Conservation (phyloP, 2,329 filamentous ascomycete species). For the Fusarium sp. region DNA sequence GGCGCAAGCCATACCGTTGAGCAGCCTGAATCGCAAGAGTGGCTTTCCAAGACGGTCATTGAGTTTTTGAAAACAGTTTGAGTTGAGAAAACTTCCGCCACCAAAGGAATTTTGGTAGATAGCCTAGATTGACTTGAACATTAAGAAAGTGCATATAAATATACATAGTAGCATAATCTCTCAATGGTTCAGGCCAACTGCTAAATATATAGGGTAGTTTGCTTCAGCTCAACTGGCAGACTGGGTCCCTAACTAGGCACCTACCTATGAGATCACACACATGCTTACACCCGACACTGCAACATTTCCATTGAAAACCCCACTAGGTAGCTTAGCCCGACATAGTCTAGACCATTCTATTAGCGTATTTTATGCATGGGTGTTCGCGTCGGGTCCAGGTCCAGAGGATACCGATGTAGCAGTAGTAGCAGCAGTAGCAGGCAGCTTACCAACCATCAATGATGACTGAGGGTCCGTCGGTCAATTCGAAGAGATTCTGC, state of each 20-base stretch:
- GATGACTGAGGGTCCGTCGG: conserved; percentile 8
- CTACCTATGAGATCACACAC: neutral
- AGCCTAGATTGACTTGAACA: neutral
- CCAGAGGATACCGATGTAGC: conserved; percentile 12
- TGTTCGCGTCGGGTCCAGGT: conserved; percentile 12
- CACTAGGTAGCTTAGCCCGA: conserved; percentile 4
- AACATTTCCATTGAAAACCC: conserved; percentile 17
- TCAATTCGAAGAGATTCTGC: conserved; percentile 35
- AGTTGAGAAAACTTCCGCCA: neutral
- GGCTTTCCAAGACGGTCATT: conserved; percentile 61
- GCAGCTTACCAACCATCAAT: conserved; percentile 39
- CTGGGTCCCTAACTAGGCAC: neutral
- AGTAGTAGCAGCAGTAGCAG: conserved; percentile 24
- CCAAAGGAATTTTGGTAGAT: neutral
- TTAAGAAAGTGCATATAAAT: neutral
- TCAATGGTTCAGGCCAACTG: neutral
- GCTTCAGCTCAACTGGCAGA: neutral
- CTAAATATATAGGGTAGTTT: conserved; percentile 6
- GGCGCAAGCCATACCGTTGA: conserved; percentile 63
- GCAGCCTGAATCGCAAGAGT: conserved; percentile 57
- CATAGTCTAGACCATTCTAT: conserved; percentile 6
- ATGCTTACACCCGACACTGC: conserved; percentile 12
- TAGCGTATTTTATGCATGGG: conserved; percentile 21
- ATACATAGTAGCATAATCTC: neutral
- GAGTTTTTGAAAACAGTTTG: conserved; percentile 55